These are phyloP conservation scores for Anisogramma anomala DNA, from an alignment of 2,329 filamentous ascomycete genomes.

Conservation along the genomic window DNA sequence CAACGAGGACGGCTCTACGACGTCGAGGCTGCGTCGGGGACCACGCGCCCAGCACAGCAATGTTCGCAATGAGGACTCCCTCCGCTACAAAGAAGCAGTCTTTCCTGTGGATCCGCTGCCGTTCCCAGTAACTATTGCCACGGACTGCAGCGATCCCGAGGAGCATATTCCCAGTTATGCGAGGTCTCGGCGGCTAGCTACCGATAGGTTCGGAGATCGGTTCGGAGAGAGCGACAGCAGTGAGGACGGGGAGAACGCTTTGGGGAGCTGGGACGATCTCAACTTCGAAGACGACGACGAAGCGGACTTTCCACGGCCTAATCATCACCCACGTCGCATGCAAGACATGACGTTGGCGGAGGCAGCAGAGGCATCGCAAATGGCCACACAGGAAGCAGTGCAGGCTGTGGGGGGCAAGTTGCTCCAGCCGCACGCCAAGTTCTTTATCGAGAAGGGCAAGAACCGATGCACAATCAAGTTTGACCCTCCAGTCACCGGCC, in stretches of 20 bases:
- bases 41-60: constrained; percentile 30
- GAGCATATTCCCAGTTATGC: constrained; percentile 26
- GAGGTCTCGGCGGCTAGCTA: constrained; percentile 27
- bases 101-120: constrained; percentile 10
- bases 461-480: constrained; percentile 81
- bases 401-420: constrained; percentile 47
- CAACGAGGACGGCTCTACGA: constrained; percentile 39
- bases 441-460: constrained; percentile 73
- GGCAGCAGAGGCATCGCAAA: constrained; percentile 36
- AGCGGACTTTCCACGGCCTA: constrained; percentile 4
- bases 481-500: constrained; percentile 66
- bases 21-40: constrained; percentile 34
- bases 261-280: constrained; percentile 23
- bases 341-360: constrained; percentile 26
- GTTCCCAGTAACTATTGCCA: constrained; percentile 20
- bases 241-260: constrained; percentile 25
- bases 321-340: constrained; percentile 18
- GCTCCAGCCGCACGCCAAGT: constrained; percentile 64
- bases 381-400: constrained; percentile 45
- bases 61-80: constrained; percentile 31
- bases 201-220: constrained; percentile 42
- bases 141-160: constrained; percentile 50
- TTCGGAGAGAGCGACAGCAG: constrained; percentile 41
- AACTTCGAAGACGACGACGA: constrained; percentile 19
- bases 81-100: constrained; percentile 21